Conservation (phyloP, 2,329 filamentous ascomycete genomes). For the Penicillium sp. region DNA sequence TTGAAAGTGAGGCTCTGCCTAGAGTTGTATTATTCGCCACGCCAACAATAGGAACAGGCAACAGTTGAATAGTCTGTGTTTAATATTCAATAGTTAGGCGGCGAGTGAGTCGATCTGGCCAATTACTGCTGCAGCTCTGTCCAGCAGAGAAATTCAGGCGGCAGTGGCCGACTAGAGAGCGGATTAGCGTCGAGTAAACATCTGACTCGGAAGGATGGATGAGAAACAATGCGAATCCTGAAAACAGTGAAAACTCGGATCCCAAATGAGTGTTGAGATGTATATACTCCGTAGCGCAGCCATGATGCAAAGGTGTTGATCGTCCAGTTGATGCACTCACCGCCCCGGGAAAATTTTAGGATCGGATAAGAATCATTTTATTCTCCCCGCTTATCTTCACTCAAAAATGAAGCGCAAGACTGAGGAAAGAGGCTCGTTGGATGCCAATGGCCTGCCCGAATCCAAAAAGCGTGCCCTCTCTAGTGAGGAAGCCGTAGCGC, state of each 20-base stretch:
- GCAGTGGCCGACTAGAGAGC: neutral
- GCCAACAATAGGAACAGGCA: no score
- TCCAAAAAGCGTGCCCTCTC: slow-evolving; percentile 39
- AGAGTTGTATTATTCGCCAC: no score
- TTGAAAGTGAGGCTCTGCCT: no score
- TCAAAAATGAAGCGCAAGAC: slow-evolving; percentile 44
- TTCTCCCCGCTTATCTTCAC: neutral
- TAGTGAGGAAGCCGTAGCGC: slow-evolving; percentile 34
- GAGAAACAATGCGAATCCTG: neutral
- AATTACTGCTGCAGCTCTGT: neutral
- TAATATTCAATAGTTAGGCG: no score
- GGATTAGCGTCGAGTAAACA: neutral
- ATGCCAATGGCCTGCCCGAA: slow-evolving; percentile 31
- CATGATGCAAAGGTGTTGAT: slow-evolving; percentile 1
- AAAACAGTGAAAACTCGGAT: neutral
- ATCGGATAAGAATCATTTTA: slow-evolving; percentile 18
- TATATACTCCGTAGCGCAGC: neutral
- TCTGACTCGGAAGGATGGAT: neutral
- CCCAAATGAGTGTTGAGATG: neutral
- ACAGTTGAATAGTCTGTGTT: no score
- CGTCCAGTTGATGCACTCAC: slow-evolving; percentile 13
- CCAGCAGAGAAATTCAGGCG: neutral
- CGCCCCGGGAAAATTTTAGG: slow-evolving; percentile 11
- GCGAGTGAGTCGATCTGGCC: neutral
- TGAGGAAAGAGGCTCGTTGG: slow-evolving; percentile 25